Conservation (phyloP, 2,329 filamentous ascomycete species). For the Ophiostoma angusticollis region DNA sequence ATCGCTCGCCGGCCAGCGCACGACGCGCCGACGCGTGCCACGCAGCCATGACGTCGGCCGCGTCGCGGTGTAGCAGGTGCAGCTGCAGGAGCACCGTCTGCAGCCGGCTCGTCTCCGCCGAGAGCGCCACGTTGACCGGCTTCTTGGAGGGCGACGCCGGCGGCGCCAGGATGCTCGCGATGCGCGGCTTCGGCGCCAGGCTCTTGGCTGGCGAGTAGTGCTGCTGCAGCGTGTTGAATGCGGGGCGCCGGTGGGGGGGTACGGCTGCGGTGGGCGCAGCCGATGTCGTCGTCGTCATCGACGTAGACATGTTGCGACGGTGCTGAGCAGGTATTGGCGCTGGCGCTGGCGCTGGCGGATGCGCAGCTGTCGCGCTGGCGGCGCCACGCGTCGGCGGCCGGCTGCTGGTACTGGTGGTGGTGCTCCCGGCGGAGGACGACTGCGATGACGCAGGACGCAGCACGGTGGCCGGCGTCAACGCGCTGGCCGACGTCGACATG, state of each 20-base stretch:
- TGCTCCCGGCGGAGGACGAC: slow-evolving; percentile 15
- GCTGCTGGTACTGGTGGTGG: slow-evolving; percentile 9
- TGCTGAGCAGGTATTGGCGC: slow-evolving; percentile 7
- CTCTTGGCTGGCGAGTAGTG: slow-evolving; percentile 54
- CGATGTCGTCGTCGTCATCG: neutral
- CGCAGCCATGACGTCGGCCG: slow-evolving; percentile 24
- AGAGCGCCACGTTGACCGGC: slow-evolving; percentile 45
- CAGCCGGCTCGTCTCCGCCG: slow-evolving; percentile 43
- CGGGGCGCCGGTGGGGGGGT: slow-evolving; percentile 26
- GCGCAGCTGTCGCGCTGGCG: slow-evolving; percentile 7
- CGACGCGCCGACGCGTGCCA: slow-evolving; percentile 45
- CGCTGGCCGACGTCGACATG: slow-evolving; percentile 20
- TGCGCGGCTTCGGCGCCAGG: slow-evolving; percentile 48
- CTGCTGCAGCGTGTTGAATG: slow-evolving; percentile 52
- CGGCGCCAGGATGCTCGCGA: slow-evolving; percentile 42
- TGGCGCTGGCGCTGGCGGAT: slow-evolving; percentile 1
- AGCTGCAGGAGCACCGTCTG: slow-evolving; percentile 55
- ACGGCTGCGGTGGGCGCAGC: slow-evolving; percentile 5
- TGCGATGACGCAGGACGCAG: slow-evolving; percentile 25
- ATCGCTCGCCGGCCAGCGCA: slow-evolving; percentile 31
- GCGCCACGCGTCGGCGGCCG: slow-evolving; percentile 11
- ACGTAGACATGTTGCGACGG: slow-evolving; percentile 9
- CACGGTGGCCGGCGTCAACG: slow-evolving; percentile 25
- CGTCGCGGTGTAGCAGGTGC: slow-evolving; percentile 48
- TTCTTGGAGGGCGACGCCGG: slow-evolving; percentile 49